Evolutionary conservation across 139 green algal species (phyloP).

Genomic region (Picochlorum sp.): DNA sequence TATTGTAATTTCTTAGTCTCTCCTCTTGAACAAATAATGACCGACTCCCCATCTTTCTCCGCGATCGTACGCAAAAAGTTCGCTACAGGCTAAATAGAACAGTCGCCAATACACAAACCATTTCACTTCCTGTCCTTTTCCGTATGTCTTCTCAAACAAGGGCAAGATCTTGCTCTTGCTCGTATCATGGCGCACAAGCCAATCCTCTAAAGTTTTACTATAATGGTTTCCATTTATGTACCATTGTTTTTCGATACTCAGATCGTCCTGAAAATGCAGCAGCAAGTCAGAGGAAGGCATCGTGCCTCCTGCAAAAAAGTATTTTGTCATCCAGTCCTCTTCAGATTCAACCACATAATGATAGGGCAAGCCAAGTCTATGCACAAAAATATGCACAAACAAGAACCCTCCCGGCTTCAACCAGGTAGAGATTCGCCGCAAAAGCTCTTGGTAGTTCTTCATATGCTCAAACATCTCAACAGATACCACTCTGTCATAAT

Average conservation of each 20-base stretch:
- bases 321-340: conserved; percentile 89
- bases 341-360: conserved; percentile 78
- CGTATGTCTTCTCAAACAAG: conserved; percentile 58
- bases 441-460: conserved; percentile 66
- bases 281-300: conserved; percentile 87
- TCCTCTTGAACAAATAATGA: conserved; percentile 65
- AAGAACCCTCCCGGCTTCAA: conserved; percentile 65
- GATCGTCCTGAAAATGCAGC: conserved; percentile 81
- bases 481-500: conserved; percentile 82
- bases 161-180: conserved; percentile 23
- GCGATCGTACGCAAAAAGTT: conserved; percentile 78
- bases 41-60: conserved; percentile 82
- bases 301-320: conserved; percentile 91
- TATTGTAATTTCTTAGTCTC: too few relatives aligned
- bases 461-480: conserved; percentile 95
- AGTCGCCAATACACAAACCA: conserved; percentile 73
- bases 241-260: conserved; percentile 60
- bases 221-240: conserved; percentile 89
- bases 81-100: conserved; percentile 83
- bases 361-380: conserved; percentile 66
- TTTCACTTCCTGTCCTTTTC: conserved; percentile 35
- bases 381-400: conserved; percentile 93
- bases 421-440: conserved; percentile 63
- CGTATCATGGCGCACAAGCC: conserved; percentile 70
- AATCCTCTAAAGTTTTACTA: conserved; percentile 71